Conservation (phyloP, 495 filamentous ascomycete genomes). For the Aspergillus kassunensis region DNA sequence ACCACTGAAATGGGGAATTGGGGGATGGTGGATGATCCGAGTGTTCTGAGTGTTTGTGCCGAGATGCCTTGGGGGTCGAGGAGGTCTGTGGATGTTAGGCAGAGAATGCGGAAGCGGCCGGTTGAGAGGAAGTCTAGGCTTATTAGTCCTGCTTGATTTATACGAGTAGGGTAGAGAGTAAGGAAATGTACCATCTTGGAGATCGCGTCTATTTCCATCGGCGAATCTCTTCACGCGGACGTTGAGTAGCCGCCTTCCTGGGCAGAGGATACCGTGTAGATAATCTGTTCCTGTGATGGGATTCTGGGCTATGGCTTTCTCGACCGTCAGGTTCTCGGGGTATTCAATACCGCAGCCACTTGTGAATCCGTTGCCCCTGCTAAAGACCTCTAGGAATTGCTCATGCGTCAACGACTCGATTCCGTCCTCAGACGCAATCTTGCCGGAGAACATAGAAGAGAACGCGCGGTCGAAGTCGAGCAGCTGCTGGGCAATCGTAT, state of each 20-base stretch:
- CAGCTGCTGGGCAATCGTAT: conserved; percentile 64
- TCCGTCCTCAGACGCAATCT: conserved; percentile 37
- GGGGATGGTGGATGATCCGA: conserved; percentile 41
- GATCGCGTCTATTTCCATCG: conserved; percentile 39
- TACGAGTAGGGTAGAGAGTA: not conserved
- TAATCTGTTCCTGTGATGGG: conserved; percentile 41
- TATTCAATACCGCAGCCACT: conserved; percentile 48
- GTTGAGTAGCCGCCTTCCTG: conserved; percentile 32
- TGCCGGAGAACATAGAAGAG: conserved; percentile 48
- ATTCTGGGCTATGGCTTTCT: conserved; percentile 21
- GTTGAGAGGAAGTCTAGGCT: conserved; percentile 36
- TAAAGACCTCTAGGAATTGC: conserved; percentile 50
- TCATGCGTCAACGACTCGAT: conserved; percentile 42
- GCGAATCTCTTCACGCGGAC: conserved; percentile 40
- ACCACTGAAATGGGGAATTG: conserved; percentile 42
- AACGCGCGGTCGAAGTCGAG: conserved; percentile 67
- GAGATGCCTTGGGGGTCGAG: conserved; percentile 26
- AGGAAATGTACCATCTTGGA: conserved; percentile 43
- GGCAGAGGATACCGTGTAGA: conserved; percentile 36
- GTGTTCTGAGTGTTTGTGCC: conserved; percentile 25
- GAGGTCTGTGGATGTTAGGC: conserved; percentile 36
- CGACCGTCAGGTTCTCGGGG: conserved; percentile 35
- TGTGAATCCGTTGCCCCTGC: conserved; percentile 43
- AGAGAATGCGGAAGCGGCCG: conserved; percentile 46
- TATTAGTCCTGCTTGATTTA: not conserved